A percentile compares a stretch with the other conserved stretches of the same genome.
phyloP scores from a whole-genome alignment of 2,329 filamentous ascomycete genomes.

The Ophiocordyceps camponoti-leonardi region DNA sequence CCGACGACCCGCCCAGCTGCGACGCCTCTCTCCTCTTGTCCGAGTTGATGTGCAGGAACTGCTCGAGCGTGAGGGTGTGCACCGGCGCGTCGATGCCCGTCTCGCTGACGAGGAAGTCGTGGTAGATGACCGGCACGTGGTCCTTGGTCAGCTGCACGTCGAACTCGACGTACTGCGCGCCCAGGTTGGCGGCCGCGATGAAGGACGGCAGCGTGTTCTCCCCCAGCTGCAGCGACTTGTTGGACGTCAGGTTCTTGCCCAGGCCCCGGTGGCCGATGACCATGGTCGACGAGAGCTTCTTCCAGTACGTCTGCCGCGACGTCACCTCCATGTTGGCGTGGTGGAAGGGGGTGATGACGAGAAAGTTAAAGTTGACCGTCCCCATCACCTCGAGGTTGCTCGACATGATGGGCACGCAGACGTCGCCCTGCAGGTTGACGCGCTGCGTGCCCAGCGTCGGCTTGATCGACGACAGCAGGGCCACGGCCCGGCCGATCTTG shows the following conservation, averaged over 20 bases:
- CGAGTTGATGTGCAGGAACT: conserved; percentile 77
- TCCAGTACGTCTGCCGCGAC: conserved; percentile 90
- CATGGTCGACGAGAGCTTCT: conserved; percentile 78
- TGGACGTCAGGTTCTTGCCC: conserved; percentile 75
- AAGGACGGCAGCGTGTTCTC: conserved; percentile 95
- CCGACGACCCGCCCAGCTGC: background rate
- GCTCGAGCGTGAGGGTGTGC: conserved; percentile 84
- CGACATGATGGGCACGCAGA: conserved; percentile 80
- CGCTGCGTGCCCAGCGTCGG: conserved; percentile 67
- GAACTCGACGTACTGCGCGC: conserved; percentile 58
- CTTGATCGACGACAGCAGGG: conserved; percentile 72
- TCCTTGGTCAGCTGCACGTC: conserved; percentile 99
- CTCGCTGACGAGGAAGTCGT: conserved; percentile 95
- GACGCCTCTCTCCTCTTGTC: conserved; percentile 19
- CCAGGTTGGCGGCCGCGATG: conserved; percentile 86
- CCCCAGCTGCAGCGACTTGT: conserved; percentile 79
- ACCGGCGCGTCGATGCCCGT: conserved; percentile 95
- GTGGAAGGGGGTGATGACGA: conserved; percentile 84
- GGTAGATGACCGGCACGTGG: conserved; percentile 93
- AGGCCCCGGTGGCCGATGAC: conserved; percentile 56
- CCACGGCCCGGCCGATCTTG: conserved; percentile 78
- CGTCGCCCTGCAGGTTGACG: conserved; percentile 84
- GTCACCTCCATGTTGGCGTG: conserved; percentile 90
- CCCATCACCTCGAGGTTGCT: conserved; percentile 81
- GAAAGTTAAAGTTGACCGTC: conserved; percentile 89